Evolutionary conservation across 2,329 filamentous ascomycete genomes (phyloP).

Genomic region (Colletotrichum sp.): DNA sequence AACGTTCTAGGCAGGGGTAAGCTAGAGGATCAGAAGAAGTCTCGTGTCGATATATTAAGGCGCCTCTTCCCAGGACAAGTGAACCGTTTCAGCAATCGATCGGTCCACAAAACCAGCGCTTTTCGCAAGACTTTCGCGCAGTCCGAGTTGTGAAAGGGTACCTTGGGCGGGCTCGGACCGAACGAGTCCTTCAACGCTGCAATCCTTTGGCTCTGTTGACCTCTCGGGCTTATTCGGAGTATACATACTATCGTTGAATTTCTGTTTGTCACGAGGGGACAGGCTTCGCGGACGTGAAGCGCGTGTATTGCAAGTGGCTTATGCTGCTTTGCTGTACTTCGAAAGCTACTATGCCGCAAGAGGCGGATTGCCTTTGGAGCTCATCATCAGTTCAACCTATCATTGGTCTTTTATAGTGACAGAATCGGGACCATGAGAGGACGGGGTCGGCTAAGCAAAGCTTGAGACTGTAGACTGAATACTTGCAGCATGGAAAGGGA

Average conservation of each 20-base stretch:
- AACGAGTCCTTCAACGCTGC: background rate
- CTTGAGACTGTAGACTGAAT: too few species aligned
- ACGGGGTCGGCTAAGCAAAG: too few species aligned
- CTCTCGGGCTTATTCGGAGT: background rate
- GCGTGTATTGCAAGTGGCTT: background rate
- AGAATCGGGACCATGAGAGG: background rate
- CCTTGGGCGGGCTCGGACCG: background rate
- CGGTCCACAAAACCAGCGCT: too few species aligned
- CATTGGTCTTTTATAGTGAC: background rate
- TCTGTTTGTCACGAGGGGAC: background rate
- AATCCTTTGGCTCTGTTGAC: background rate
- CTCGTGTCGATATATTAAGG: background rate
- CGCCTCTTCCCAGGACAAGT: rapidly evolving
- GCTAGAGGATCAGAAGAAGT: background rate
- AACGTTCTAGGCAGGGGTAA: background rate
- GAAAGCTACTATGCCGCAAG: too few species aligned
- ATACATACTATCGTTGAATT: background rate
- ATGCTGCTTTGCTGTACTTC: background rate
- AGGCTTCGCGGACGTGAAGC: background rate
- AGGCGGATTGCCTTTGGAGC: background rate
- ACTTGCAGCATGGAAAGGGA: too few species aligned
- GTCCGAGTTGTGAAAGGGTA: background rate
- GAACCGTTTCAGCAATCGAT: too few species aligned
- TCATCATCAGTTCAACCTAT: background rate
- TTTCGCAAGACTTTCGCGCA: too few species aligned